Conservation (phyloP, 768 basidiomycete genomes). For the Suillus subaureus region DNA sequence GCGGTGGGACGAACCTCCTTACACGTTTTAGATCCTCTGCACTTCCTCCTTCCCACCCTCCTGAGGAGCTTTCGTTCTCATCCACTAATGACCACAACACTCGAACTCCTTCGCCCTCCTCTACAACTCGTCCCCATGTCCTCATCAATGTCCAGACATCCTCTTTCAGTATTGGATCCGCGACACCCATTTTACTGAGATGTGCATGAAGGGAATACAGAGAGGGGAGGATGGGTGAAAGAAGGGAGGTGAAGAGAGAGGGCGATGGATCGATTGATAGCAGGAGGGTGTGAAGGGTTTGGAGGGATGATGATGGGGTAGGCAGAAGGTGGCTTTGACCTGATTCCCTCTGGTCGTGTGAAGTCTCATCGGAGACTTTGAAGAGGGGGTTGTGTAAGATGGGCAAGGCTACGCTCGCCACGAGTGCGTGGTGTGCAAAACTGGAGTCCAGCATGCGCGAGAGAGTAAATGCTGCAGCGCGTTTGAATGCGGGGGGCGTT, state of each 20-base stretch:
- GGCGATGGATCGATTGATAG: constrained; percentile 84
- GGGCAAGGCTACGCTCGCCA: constrained; percentile 41
- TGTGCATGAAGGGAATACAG: constrained; percentile 66
- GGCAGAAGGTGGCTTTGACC: background rate
- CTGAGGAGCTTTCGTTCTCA: background rate
- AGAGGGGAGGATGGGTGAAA: constrained; percentile 68
- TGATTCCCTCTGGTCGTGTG: background rate
- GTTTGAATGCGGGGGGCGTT: constrained; percentile 44
- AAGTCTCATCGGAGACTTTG: constrained; percentile 6
- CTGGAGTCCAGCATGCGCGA: constrained; percentile 60
- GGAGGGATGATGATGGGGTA: constrained; percentile 45
- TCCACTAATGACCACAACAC: constrained; percentile 61
- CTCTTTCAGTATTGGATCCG: constrained; percentile 67
- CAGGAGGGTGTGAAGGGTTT: constrained; percentile 55
- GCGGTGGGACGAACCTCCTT: constrained; percentile 42
- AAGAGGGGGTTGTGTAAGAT: constrained; percentile 59
- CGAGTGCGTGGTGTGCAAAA: constrained; percentile 18
- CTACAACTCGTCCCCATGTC: constrained; percentile 77
- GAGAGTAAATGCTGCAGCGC: constrained; percentile 68
- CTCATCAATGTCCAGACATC: constrained; percentile 59
- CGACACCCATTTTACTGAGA: constrained; percentile 54
- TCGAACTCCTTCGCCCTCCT: constrained; percentile 49
- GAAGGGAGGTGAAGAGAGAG: constrained; percentile 55
- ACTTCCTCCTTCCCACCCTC: constrained; percentile 54
- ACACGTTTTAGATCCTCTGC: constrained; percentile 51